Percentiles rank a stretch among this genome's conserved stretches.
phyloP scores from a whole-genome alignment of 495 filamentous ascomycete species.

The Clavariopsis aquatica region DNA sequence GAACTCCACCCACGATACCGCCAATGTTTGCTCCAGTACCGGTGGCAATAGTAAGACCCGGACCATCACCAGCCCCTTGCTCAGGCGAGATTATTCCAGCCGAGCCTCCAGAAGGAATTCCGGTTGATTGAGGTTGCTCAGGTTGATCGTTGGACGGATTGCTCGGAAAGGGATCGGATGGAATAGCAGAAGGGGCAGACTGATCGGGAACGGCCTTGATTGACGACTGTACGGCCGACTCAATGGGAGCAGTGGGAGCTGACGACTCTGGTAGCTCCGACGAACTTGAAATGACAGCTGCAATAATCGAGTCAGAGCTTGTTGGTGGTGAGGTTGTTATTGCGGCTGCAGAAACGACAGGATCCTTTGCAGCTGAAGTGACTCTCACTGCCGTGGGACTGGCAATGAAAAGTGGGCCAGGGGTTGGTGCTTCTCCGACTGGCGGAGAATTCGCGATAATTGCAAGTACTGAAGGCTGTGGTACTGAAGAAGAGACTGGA shows the following conservation, averaged over 20 bases:
- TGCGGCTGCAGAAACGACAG: constrained; percentile 13
- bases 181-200: background rate
- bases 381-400: background rate
- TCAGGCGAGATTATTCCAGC: constrained; percentile 32
- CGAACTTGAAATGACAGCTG: constrained; percentile 20
- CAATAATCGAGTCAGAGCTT: constrained; percentile 30
- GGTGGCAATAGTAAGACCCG: constrained; percentile 7
- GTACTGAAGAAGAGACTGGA: constrained; percentile 19
- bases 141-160: constrained; percentile 6
- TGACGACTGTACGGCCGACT: constrained; percentile 1
- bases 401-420: background rate
- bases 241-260: background rate
- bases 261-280: background rate
- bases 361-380: background rate
- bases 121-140: constrained; percentile 20
- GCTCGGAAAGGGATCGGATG: constrained; percentile 4
- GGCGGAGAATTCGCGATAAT: constrained; percentile 20
- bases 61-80: constrained; percentile 14
- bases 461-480: constrained; percentile 25
- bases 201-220: background rate
- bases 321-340: constrained; percentile 15
- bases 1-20: constrained; percentile 31
- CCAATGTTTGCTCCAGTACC: constrained; percentile 23
- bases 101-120: constrained; percentile 20
- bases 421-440: constrained; percentile 13